Conservation (phyloP, 495 filamentous ascomycete genomes). For the Penicilliopsis zonata region DNA sequence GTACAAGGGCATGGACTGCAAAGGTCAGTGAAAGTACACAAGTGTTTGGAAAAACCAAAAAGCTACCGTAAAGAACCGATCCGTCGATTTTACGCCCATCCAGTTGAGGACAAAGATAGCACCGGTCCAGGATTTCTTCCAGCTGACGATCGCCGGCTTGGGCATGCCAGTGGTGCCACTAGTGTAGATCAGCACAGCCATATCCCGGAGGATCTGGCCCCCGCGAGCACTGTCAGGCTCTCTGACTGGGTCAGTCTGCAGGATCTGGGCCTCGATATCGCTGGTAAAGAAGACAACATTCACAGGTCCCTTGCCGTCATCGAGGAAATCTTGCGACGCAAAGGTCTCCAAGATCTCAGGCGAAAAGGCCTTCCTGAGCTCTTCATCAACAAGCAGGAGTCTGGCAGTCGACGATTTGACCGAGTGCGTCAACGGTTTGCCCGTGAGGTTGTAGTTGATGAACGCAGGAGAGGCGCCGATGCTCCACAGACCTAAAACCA, state of each 20-base stretch:
- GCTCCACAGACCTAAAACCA: constrained; percentile 79
- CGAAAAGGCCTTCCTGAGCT: constrained; percentile 42
- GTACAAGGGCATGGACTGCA: constrained; percentile 84
- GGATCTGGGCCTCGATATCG: constrained; percentile 50
- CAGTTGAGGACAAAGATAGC: constrained; percentile 43
- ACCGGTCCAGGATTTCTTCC: constrained; percentile 51
- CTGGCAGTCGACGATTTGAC: constrained; percentile 57
- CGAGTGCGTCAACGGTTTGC: constrained; percentile 67
- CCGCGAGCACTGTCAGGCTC: constrained; percentile 49
- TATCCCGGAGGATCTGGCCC: constrained; percentile 38
- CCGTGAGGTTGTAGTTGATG: constrained; percentile 84
- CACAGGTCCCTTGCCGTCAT: constrained; percentile 38
- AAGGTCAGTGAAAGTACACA: constrained; percentile 1
- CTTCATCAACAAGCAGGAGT: constrained; percentile 64
- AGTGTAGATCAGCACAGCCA: constrained; percentile 74
- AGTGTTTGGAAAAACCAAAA: neutral
- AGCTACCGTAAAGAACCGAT: constrained; percentile 71
- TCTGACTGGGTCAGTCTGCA: constrained; percentile 44
- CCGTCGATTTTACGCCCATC: constrained; percentile 41
- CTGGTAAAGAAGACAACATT: constrained; percentile 50
- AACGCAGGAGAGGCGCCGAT: constrained; percentile 85
- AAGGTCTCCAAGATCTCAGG: constrained; percentile 32
- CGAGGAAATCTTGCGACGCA: constrained; percentile 26
- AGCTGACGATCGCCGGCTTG: constrained; percentile 78
- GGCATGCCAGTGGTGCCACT: constrained; percentile 85